A percentile compares a stretch with the other conserved stretches of the same genome.
These are phyloP conservation scores for Harringtonia aguacate DNA, from an alignment of 2,329 filamentous ascomycete species.

Conservation along the genomic window DNA sequence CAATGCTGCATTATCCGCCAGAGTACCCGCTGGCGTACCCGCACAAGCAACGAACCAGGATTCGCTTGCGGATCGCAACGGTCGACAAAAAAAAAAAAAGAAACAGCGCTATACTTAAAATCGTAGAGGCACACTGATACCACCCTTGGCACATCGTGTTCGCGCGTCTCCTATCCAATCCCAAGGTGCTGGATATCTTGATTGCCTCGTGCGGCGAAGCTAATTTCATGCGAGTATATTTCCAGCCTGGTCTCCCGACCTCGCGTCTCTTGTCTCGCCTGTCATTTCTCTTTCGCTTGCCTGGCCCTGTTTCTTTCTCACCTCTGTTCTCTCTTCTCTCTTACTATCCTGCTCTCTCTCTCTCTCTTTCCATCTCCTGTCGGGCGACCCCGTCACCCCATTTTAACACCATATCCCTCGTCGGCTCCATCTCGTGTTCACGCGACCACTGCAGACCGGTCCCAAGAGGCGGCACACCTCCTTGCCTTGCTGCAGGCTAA, in stretches of 20 bases:
- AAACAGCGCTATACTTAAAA: not conserved
- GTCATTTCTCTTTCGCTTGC: not conserved
- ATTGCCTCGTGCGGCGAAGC: conserved; percentile 1
- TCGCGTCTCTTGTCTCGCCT: too few relatives aligned
- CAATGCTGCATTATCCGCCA: too few relatives aligned
- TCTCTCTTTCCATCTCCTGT: not conserved
- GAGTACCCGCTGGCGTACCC: too few relatives aligned
- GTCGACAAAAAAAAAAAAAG: too few relatives aligned
- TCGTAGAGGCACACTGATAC: not conserved
- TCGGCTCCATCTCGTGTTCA: too few relatives aligned
- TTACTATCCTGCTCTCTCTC: not conserved
- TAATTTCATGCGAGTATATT: not conserved
- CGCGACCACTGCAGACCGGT: too few relatives aligned
- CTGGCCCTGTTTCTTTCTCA: not conserved
- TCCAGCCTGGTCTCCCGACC: not conserved
- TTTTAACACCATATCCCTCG: too few relatives aligned
- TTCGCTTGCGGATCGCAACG: too few relatives aligned
- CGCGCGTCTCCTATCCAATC: not conserved
- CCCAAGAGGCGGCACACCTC: too few relatives aligned
- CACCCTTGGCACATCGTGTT: not conserved
- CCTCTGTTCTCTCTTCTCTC: not conserved
- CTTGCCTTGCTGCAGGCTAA: too few relatives aligned
- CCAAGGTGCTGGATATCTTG: conserved; percentile 6
- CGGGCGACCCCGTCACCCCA: too few relatives aligned
- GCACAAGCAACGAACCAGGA: too few relatives aligned